Conservation (phyloP, 2,329 filamentous ascomycete species). For the Aspergillus quadrilineatus region DNA sequence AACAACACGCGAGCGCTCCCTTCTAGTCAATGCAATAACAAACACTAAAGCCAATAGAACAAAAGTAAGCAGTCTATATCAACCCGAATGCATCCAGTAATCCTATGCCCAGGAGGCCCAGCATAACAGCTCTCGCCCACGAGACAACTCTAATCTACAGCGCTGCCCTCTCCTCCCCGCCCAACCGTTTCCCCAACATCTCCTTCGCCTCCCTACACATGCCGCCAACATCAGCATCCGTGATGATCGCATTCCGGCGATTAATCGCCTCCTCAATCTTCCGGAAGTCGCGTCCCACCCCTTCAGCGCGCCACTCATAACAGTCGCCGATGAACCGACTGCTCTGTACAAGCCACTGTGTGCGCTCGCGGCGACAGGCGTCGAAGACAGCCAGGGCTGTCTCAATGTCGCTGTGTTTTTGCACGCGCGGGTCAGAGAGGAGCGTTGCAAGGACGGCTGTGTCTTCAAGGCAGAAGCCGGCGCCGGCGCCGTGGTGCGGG, state of each 20-base stretch:
- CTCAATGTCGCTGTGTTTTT: conserved; percentile 23
- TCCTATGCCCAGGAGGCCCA: no score
- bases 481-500: conserved; percentile 44
- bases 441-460: conserved; percentile 29
- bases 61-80: no score
- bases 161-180: conserved; percentile 5
- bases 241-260: conserved; percentile 19
- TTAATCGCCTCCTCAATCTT: conserved; percentile 24
- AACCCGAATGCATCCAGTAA: background rate
- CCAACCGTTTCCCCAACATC: conserved; percentile 19
- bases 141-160: background rate
- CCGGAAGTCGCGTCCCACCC: conserved; percentile 17
- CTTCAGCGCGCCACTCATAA: conserved; percentile 34
- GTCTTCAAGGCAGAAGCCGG: conserved; percentile 37
- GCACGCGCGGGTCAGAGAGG: conserved; percentile 26
- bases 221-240: conserved; percentile 24
- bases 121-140: background rate
- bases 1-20: no score
- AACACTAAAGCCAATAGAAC: no score
- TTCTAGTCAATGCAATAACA: no score
- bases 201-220: conserved; percentile 28
- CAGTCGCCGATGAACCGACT: conserved; percentile 33
- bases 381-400: conserved; percentile 32
- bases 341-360: conserved; percentile 37
- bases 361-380: conserved; percentile 25